phyloP scores from a whole-genome alignment of 2,329 filamentous ascomycete genomes.

The Akanthomyces dipterigenus region DNA sequence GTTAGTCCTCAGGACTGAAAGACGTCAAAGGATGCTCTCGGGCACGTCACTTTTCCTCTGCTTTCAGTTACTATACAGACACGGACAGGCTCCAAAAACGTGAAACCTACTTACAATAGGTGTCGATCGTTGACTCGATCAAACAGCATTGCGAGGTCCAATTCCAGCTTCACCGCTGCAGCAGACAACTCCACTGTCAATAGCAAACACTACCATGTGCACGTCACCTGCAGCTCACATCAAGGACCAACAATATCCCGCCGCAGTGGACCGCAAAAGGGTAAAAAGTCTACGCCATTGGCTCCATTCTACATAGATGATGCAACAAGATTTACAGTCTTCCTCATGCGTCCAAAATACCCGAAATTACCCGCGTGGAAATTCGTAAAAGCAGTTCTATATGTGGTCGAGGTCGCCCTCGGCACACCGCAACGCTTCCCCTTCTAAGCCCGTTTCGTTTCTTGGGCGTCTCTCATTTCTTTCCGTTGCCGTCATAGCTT shows the following conservation, averaged over 20 bases:
- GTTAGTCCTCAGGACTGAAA: too few species aligned
- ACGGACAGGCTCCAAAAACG: too few species aligned
- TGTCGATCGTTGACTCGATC: too few species aligned
- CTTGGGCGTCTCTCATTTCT: background rate
- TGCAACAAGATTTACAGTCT: background rate
- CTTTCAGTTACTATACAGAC: too few species aligned
- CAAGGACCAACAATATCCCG: background rate
- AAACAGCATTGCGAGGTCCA: too few species aligned
- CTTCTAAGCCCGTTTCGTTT: background rate
- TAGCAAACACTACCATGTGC: too few species aligned
- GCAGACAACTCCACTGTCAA: too few species aligned
- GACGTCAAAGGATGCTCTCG: too few species aligned
- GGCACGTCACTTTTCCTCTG: too few species aligned
- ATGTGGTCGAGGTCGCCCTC: background rate
- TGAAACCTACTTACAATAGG: too few species aligned
- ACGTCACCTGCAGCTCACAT: background rate
- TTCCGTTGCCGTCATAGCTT: constrained; percentile 54
- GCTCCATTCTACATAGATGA: background rate
- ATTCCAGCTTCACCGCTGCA: too few species aligned
- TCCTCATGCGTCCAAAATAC: background rate
- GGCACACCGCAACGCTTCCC: background rate
- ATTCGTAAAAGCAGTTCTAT: constrained; percentile 9
- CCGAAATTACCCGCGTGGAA: background rate
- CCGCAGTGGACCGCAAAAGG: background rate
- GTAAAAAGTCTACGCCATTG: background rate